A percentile compares a stretch with the other conserved stretches of the same genome.
Conservation (phyloP, 2,329 filamentous ascomycete genomes). For the Aspergillus ibericus region DNA sequence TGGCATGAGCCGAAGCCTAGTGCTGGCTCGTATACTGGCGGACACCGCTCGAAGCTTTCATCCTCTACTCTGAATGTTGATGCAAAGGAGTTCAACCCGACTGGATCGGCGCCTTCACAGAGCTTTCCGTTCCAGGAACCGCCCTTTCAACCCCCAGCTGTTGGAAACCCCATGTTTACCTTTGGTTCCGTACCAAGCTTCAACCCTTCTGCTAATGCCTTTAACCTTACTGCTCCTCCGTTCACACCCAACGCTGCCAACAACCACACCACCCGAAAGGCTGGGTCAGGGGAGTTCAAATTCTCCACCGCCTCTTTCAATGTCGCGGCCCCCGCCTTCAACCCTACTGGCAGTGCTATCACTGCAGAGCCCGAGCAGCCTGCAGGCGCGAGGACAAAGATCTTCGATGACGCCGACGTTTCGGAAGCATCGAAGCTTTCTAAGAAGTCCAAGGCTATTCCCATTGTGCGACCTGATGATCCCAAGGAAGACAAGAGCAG, state of each 20-base stretch:
- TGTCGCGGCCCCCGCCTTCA: constrained; percentile 75
- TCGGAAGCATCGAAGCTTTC: constrained; percentile 64
- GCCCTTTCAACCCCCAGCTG: constrained; percentile 44
- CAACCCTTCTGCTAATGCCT: constrained; percentile 47
- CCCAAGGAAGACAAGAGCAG: constrained; percentile 42
- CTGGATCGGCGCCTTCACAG: constrained; percentile 51
- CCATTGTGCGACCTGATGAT: constrained; percentile 70
- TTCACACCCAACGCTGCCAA: constrained; percentile 61
- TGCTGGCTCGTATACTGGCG: constrained; percentile 40
- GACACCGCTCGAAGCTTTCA: constrained; percentile 68
- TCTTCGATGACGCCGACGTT: constrained; percentile 68
- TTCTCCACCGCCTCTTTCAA: constrained; percentile 71
- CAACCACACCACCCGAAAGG: constrained; percentile 19
- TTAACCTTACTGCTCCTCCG: constrained; percentile 68
- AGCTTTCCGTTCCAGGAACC: constrained; percentile 45
- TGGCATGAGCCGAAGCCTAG: constrained; percentile 39
- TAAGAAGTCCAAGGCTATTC: constrained; percentile 79
- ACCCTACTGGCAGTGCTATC: constrained; percentile 51
- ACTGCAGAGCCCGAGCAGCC: constrained; percentile 25
- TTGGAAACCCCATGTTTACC: constrained; percentile 28
- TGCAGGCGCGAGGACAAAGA: constrained; percentile 40
- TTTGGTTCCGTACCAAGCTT: constrained; percentile 32
- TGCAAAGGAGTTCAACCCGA: constrained; percentile 79
- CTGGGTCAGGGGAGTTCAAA: constrained; percentile 52
- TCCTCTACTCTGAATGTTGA: constrained; percentile 82